Base-by-base conservation (phyloP, 2,329 filamentous ascomycete genomes). In the Penicillium sp. region DNA sequence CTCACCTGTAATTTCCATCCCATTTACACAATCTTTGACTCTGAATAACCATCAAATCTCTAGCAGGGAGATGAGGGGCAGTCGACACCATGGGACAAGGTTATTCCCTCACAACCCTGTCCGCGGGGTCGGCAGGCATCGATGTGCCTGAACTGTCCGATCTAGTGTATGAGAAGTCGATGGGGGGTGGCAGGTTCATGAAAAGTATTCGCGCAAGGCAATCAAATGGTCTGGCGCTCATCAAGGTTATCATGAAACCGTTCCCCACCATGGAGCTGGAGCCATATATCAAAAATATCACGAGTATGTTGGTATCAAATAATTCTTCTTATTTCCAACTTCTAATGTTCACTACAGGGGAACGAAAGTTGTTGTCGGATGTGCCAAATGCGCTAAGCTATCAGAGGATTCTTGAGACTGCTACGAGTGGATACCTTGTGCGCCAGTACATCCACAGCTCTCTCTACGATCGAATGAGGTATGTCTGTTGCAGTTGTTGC, bases 391-490 rank as follows among this genome's bases (percentile, higher is more conserved):
- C 91, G 43, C 80, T 99, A 57, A 85, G 86, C 50, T 97, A 96
- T 76, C 89, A 97, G 72, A 86, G 91, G 59, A 88, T 96, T 57
- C 83, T 97, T 67, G 94, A 99, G 76, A 97, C 92, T 12, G 88
- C 90, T 60, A 92, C 88, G 41, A 92, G 92, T 69, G 94, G 92
- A 45, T 96, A 96, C 70, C 84, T 99, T 19, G 90, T 97, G 55
- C 88, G 94, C 50, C 95, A 97, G 75, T 97, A 90, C 71, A 86
- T 97, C 58, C 94, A 97, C 75, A 97, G 89, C 79, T 97, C 94
- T 25, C 83, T 99, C 5, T 99, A 99, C 77, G 94, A 99, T 77
- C 89, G 94, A 51, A 86, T 99, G 74, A 85, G 80, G 80, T 82
- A 73, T 55, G 63, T 50, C 37, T 38, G 11, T 28, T 19, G 17